Evolutionary conservation across 257 asterid species (phyloP), one percentile per base, ranked within the genome.

Genomic region (Catharanthus roseus): DNA sequence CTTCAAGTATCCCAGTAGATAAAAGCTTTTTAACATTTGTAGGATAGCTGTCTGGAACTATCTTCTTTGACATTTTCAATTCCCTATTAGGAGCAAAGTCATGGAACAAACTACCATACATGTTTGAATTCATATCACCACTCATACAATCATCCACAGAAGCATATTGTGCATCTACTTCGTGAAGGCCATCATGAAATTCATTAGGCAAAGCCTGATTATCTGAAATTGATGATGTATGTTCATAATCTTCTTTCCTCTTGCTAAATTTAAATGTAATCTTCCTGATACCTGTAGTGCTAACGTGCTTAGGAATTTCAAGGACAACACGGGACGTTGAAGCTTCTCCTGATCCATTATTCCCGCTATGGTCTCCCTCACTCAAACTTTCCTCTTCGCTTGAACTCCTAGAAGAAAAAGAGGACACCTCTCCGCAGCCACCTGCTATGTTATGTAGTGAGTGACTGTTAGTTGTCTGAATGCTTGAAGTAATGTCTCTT

Each of bases 271-370:
- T 95, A 77, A 95, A 87, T 57, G 93, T 91, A 68, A 95, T 89
- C 86, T 95, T 95, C 85, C 95, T 83, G 77, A 95, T 84, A 75
- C 97, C 99, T 68, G 97, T 87, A 71, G 95, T 95, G 78, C 96
- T 83, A 57, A 85, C 79, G 73, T 95, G 89, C 88, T 95, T 84
- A 65, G 99, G 99, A 75, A 95, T 95, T 84, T 95, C 99, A 77
- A 91, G 93, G 44, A 91, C 96, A 65, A 95, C 90, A 63, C 89
- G 73, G 45, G 96, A 79, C 4, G 82, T 83, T 55, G 92, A 80
- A 71, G 77, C 83, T 41, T 85, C 74, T 61, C 83, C 87, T 28
- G 72, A 58, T 62, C 79, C 86, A 81, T 81, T 75, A 77, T 79
- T 79, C 58, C 75, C 74, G 56, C 66, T 67, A 68, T 69, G 89